Base-by-base conservation (phyloP, 78 protist genomes). In the Dictyostelium citrinum region DNA sequence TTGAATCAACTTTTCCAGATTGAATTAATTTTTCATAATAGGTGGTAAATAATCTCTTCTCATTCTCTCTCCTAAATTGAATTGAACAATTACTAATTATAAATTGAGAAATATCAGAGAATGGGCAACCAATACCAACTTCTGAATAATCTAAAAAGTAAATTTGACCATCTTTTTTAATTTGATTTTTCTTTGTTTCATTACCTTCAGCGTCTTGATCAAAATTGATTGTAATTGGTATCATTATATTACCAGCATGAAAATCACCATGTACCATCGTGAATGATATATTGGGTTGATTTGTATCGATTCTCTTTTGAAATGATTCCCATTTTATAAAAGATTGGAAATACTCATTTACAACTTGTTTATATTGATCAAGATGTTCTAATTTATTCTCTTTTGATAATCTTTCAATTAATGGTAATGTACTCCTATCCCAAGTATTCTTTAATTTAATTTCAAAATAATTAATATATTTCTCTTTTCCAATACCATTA, bases 191-290 rank as follows among this genome's bases (percentile, higher is more conserved):
- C 17, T 49, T 49, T 11, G 5, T 39, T 39, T 39, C 43, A 39
- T 49, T 6, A 49, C 22, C 22, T n/a, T 60, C 70, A n/a, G n/a
- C n/a, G n/a, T 24, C 5, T 20, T 22, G 1, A 3, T 20, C 67
- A 1, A 8, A 11, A 2, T 39, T 11, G 22, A 49, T 14, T 41
- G 43, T 17, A 9, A 20, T 37, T 41, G 37, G 61, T 41, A 64
- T 33, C 83, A 78, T 46, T 14, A 49, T 12, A 78, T 78, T 78
- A 49, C 70, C 83, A 78, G 83, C 83, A 49, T 78, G 83, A 49
- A 46, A 78, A 78, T 78, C 83, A 49, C 83, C 83, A 49, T 78
- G 83, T 16, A 24, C 22, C n/a, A 78, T 27, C 5, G 83, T 78
- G 20, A 78, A 78, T 24, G 70, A n/a, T 14, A 45, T 49, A 22